Percentiles rank a stretch among this genome's conserved stretches.
phyloP scores from a whole-genome alignment of 306 rosid genomes.

The Prinsepia uniflora region DNA sequence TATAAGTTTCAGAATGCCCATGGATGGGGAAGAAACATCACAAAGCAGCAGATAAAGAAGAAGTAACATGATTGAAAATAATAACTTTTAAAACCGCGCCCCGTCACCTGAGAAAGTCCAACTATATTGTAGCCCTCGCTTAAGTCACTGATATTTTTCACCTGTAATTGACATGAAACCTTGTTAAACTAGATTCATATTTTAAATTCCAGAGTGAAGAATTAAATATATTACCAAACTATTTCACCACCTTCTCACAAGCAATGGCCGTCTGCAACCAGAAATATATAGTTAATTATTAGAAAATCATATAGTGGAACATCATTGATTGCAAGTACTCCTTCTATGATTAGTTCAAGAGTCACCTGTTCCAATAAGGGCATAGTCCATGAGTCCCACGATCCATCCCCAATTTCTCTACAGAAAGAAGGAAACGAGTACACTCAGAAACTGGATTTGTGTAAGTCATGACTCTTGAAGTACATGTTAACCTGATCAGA shows the following conservation, averaged over 20 bases:
- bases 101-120: constrained; percentile 91
- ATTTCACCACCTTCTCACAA: constrained; percentile 64
- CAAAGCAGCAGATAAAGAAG: not conserved
- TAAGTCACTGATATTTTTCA: constrained; percentile 61
- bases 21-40: not conserved
- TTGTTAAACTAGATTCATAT: constrained; percentile 20
- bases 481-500: not conserved
- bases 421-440: constrained; percentile 26
- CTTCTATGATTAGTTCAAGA: constrained; percentile 8
- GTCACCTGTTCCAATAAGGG: constrained; percentile 61
- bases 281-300: constrained; percentile 13
- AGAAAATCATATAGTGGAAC: constrained; percentile 7
- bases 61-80: not conserved
- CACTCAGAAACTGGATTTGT: not conserved
- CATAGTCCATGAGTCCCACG: constrained; percentile 73
- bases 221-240: constrained; percentile 31
- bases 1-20: not conserved
- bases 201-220: constrained; percentile 17
- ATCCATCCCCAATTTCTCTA: constrained; percentile 71
- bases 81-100: not conserved
- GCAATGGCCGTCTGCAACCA: constrained; percentile 62
- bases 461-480: not conserved
- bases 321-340: constrained; percentile 16
- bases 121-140: constrained; percentile 76
- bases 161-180: constrained; percentile 43